Evolutionary conservation across 2,329 filamentous ascomycete genomes (phyloP).

Genomic region (Fusarium sp.): DNA sequence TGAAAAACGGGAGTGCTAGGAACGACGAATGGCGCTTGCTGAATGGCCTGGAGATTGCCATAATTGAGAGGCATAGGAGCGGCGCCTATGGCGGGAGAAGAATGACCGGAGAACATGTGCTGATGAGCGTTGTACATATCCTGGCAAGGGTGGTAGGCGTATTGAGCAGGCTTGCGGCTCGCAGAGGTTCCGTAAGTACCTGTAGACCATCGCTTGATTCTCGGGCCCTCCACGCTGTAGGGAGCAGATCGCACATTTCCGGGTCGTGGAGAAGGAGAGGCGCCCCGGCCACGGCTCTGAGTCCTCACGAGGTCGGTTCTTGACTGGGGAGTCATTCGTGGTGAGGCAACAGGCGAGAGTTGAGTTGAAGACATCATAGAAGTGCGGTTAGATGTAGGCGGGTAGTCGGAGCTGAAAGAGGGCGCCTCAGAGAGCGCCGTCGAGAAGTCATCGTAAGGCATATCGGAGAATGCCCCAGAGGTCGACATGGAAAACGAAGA

Average conservation of each 20-base stretch:
- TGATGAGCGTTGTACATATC: conserved; percentile 71
- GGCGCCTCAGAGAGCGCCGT: conserved; percentile 75
- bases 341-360: conserved; percentile 79
- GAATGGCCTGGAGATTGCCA: conserved; percentile 67
- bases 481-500: conserved; percentile 82
- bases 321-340: conserved; percentile 72
- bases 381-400: conserved; percentile 74
- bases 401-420: conserved; percentile 76
- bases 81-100: conserved; percentile 61
- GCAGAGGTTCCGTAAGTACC: conserved; percentile 74
- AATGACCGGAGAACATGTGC: conserved; percentile 61
- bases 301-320: conserved; percentile 72
- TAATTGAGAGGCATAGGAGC: conserved; percentile 66
- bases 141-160: conserved; percentile 72
- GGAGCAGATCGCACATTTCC: conserved; percentile 74
- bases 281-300: conserved; percentile 74
- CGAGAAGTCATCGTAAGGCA: conserved; percentile 79
- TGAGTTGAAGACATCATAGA: conserved; percentile 79
- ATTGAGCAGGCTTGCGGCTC: conserved; percentile 69
- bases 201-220: conserved; percentile 83
- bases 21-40: conserved; percentile 69
- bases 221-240: conserved; percentile 75
- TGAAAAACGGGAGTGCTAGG: conserved; percentile 65
- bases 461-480: conserved; percentile 73
- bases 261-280: conserved; percentile 78